Percentiles rank a stretch among this genome's conserved stretches.
phyloP scores from a whole-genome alignment of 2,329 filamentous ascomycete genomes.

The Curvularia spicifera region DNA sequence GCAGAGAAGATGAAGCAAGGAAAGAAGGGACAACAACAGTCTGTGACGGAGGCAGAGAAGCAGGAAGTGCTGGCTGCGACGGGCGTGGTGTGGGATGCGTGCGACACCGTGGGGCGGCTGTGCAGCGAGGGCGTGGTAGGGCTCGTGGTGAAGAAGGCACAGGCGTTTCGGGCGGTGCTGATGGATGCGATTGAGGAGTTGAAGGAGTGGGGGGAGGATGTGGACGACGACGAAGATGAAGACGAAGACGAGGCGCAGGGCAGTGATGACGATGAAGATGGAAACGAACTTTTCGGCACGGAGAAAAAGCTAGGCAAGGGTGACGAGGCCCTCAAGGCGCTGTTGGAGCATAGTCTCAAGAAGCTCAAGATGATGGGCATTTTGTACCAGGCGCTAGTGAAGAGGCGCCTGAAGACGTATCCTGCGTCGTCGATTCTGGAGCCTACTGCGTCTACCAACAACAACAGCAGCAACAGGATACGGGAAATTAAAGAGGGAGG shows the following conservation, averaged over 20 bases:
- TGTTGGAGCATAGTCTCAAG: constrained; percentile 68
- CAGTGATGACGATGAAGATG: constrained; percentile 59
- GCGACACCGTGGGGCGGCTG: constrained; percentile 73
- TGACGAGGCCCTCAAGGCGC: constrained; percentile 69
- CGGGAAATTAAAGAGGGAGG: not conserved
- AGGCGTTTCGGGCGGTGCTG: constrained; percentile 75
- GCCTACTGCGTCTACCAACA: not conserved
- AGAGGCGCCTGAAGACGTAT: constrained; percentile 69
- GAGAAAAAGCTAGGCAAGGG: constrained; percentile 63
- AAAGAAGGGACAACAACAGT: not conserved
- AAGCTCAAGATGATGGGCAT: constrained; percentile 71
- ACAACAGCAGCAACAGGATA: not conserved
- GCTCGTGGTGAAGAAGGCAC: constrained; percentile 72
- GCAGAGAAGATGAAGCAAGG: constrained; percentile 57
- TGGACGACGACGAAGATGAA: constrained; percentile 60
- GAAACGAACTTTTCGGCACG: constrained; percentile 68
- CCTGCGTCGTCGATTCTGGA: constrained; percentile 36
- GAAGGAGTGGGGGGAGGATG: constrained; percentile 84
- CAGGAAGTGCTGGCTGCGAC: constrained; percentile 66
- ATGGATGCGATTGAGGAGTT: constrained; percentile 85
- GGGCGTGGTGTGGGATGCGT: constrained; percentile 82
- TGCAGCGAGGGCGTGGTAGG: constrained; percentile 72
- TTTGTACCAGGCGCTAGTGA: constrained; percentile 72
- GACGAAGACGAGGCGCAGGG: constrained; percentile 42
- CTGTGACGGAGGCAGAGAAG: constrained; percentile 32